Conservation (phyloP, 2,329 filamentous ascomycete genomes). For the Dactylellina sp. region DNA sequence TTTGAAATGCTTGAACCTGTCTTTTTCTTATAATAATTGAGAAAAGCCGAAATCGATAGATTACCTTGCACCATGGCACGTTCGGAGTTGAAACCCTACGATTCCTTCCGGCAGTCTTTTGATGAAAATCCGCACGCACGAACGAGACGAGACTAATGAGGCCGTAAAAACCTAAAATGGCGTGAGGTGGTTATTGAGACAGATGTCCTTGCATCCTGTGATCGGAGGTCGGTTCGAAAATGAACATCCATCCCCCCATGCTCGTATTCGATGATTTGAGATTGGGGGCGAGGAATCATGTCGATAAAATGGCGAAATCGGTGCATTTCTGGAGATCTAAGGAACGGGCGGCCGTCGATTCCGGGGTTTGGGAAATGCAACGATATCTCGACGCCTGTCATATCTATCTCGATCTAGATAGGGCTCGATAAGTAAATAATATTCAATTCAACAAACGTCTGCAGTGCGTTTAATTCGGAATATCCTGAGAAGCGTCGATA, state of each 20-base stretch:
- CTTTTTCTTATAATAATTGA: constrained; percentile 1
- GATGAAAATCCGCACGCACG: constrained; percentile 39
- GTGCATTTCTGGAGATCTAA: constrained; percentile 18
- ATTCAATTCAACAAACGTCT: not conserved
- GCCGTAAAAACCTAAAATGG: no score
- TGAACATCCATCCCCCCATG: not conserved
- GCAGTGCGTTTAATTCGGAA: not conserved
- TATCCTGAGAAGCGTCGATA: not conserved
- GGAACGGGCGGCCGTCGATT: constrained; percentile 28
- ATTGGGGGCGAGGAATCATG: not conserved
- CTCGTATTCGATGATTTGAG: not conserved
- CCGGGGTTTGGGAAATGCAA: constrained; percentile 8
- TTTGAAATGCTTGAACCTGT: constrained; percentile 17
- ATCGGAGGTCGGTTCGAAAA: not conserved
- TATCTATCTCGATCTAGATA: not conserved
- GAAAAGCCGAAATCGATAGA: not conserved
- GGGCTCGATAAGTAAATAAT: not conserved
- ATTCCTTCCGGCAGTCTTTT: constrained; percentile 31
- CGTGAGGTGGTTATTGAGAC: not conserved
- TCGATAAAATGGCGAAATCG: constrained; percentile 5
- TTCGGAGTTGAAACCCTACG: not conserved
- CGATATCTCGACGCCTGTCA: not conserved
- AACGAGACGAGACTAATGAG: no score
- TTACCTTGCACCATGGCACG: not conserved
- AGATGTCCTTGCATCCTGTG: no score